Percentiles rank a stretch among this genome's conserved stretches.
Evolutionary conservation across 495 filamentous ascomycete genomes (phyloP).

Genomic region (Daldinia caldariorum): DNA sequence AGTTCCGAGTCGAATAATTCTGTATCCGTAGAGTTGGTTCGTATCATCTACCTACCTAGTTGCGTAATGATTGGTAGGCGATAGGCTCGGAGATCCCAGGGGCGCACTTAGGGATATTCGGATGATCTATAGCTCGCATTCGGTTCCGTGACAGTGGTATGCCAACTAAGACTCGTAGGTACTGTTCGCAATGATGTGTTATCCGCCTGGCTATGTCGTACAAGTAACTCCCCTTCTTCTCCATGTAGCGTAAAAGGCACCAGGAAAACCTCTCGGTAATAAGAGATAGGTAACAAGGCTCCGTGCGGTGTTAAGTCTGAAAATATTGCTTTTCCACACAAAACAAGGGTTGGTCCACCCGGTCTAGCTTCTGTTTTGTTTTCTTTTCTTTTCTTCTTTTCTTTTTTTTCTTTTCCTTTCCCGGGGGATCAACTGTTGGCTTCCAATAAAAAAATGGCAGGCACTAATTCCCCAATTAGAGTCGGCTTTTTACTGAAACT

Average conservation of each 20-base stretch:
- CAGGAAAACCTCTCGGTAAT: background rate
- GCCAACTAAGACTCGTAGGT: background rate
- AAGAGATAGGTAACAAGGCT: background rate
- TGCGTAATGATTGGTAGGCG: background rate
- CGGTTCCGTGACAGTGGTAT: background rate
- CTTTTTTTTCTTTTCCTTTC: background rate
- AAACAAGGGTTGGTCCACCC: background rate
- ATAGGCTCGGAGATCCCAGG: background rate
- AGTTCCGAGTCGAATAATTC: constrained; percentile 5
- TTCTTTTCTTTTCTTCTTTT: no score
- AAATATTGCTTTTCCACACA: constrained; percentile 13
- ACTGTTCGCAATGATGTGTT: background rate
- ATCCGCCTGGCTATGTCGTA: background rate
- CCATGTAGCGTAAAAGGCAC: no score
- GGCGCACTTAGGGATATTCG: background rate
- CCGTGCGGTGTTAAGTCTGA: background rate
- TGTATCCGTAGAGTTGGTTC: background rate
- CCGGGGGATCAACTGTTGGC: background rate
- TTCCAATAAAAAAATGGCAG: background rate
- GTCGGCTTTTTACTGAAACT: background rate
- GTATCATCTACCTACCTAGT: background rate
- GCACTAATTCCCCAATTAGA: constrained; percentile 6
- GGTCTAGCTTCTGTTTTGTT: no score
- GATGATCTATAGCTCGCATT: background rate
- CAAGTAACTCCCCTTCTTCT: background rate